phyloP scores from a whole-genome alignment of 192 early-diverging fungal species.

The Globomyces pollinis-pini region DNA sequence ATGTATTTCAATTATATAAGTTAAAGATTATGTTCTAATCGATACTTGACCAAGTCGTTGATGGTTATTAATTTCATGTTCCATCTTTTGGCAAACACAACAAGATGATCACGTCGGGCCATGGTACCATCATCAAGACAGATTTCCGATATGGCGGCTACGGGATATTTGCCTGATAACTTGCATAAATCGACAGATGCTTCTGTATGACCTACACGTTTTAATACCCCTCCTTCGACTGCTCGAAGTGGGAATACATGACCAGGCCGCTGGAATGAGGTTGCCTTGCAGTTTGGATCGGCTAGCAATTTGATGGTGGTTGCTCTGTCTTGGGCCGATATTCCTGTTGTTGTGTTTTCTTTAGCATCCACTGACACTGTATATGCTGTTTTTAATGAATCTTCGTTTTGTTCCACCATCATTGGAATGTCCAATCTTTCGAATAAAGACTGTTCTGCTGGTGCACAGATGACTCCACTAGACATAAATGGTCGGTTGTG shows the following conservation, averaged over 20 bases:
- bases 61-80: slow-evolving; percentile 85
- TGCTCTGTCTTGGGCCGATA: slow-evolving; percentile 86
- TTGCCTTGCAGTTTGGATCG: slow-evolving; percentile 47
- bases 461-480: slow-evolving; percentile 88
- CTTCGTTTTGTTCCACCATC: slow-evolving; percentile 87
- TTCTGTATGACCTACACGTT: slow-evolving; percentile 92
- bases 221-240: slow-evolving; percentile 69
- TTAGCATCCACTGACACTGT: slow-evolving; percentile 83
- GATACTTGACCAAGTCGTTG: slow-evolving; percentile 72
- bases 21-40: slow-evolving; percentile 38
- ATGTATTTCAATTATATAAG: background rate
- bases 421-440: slow-evolving; percentile 81
- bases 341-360: slow-evolving; percentile 66
- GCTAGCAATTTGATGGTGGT: slow-evolving; percentile 71
- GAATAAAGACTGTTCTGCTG: slow-evolving; percentile 67
- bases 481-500: background rate
- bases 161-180: slow-evolving; percentile 70
- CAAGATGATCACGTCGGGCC: slow-evolving; percentile 90
- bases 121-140: slow-evolving; percentile 87
- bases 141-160: slow-evolving; percentile 89
- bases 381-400: slow-evolving; percentile 89
- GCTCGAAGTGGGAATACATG: slow-evolving; percentile 92
- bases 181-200: slow-evolving; percentile 81
- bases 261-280: slow-evolving; percentile 80
- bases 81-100: slow-evolving; percentile 74